Conservation (phyloP, 495 filamentous ascomycete genomes). For the Aspergillus incahuasiensis region DNA sequence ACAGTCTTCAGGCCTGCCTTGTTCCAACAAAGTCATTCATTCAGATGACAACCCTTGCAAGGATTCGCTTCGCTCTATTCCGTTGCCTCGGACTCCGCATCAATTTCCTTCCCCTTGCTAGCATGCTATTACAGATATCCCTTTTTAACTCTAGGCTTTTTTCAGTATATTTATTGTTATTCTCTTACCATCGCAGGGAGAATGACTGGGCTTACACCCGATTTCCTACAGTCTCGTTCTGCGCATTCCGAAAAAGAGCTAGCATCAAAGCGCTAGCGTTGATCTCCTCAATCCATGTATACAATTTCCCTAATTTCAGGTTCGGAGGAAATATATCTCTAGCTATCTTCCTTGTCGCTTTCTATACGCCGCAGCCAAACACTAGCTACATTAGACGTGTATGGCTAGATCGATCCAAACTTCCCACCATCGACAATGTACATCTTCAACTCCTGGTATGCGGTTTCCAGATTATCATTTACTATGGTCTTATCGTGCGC, state of each 20-base stretch:
- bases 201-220: slow-evolving; percentile 20
- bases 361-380: background rate
- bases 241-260: slow-evolving; percentile 24
- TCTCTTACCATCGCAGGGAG: slow-evolving; percentile 14
- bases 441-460: slow-evolving; percentile 72
- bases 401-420: slow-evolving; percentile 36
- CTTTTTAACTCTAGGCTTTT: slow-evolving; percentile 35
- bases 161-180: slow-evolving; percentile 27
- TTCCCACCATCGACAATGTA: slow-evolving; percentile 52
- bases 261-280: slow-evolving; percentile 28
- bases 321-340: slow-evolving; percentile 19
- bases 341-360: background rate
- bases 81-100: slow-evolving; percentile 13
- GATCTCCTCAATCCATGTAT: slow-evolving; percentile 37
- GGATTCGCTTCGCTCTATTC: slow-evolving; percentile 12
- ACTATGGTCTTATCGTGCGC: slow-evolving; percentile 83
- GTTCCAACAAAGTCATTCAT: slow-evolving; percentile 9
- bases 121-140: slow-evolving; percentile 47
- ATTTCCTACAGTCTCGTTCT: slow-evolving; percentile 29
- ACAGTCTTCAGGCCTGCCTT: slow-evolving; percentile 11
- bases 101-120: slow-evolving; percentile 27
- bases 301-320: slow-evolving; percentile 39
- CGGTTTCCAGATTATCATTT: slow-evolving; percentile 82
- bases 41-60: slow-evolving; percentile 12
- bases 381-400: too few species aligned